Base-by-base conservation (phyloP, 768 basidiomycete species). In the Amanita jacksonii region DNA sequence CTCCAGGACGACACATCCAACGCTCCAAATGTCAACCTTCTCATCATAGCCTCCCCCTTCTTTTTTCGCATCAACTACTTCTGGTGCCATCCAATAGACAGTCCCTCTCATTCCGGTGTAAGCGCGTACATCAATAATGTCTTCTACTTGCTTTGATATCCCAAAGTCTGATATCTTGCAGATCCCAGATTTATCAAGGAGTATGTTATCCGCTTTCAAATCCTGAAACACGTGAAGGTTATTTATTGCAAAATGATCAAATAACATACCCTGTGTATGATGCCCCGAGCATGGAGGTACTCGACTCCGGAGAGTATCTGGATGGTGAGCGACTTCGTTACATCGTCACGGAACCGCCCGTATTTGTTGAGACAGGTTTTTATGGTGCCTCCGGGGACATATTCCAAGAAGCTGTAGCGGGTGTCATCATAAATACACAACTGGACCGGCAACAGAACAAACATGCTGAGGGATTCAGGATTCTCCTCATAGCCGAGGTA, bases 91-190 rank as follows among this genome's bases (percentile, higher is more conserved):
- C 89, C 92, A 98, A 57, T 85, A 92, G 10, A 87, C 77, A 0
- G 91, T 92, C 5, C 93, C 93, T 62, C 81, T 82, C 81, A 96
- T 84, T 12, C 73, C 74, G 1, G 89, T 89, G 35, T 67, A 71
- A 39, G 78, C 81, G 37, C 79, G 76, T 10, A 70, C 76, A 49
- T 57, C 51, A 20, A 72, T 64, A 38, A 76, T 74, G 51, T 86
- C 77, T 43, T 84, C 81, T 41, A 86, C 80, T 52, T 79, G 80
- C 59, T 93, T 96, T n/a, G 89, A 91, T 47, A 94, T 94, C 16
- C 93, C 93, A 56, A 98, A 97, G 61, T 96, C 92, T 1, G 88
- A 86, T 35, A 97, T 96, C 63, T 96, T 96, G 72, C 90, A 92
- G 41, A 82, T 62, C 0, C 93, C 93, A 12, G 74, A 69, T 20